Base-by-base conservation (phyloP, 2,329 filamentous ascomycete species). In the Aspergillus sp. region DNA sequence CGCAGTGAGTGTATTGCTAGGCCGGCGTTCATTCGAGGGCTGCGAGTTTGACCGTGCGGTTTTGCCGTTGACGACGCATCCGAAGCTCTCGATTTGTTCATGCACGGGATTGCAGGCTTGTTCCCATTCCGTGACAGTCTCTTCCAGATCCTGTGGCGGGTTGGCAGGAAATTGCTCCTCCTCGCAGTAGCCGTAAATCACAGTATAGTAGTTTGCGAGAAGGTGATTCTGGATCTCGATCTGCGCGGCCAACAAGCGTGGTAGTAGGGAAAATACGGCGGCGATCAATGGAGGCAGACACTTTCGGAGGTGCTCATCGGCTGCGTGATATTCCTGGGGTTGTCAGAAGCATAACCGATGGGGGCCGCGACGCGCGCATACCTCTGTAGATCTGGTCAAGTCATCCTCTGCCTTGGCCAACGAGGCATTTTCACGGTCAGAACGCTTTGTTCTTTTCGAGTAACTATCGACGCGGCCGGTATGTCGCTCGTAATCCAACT, bases 401-500 rank as follows among this genome's bases (percentile, higher is more conserved):
- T 95, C 90, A 35, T 79, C 77, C 73, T 95, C 89, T 44, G 88
- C 84, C 71, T 91, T 93, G 57, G 80, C 83, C 39, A 95, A 77
- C 9, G 84, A 81, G 7, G 81, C 80, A 68, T 92, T 90, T 59
- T 96, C 91, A 66, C 90, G 88, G 57, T 90, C 84, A 3, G 84
- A 87, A 56, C 87, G 85, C 39, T 84, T 87, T 21, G 83, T 78
- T 73, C 95, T 95, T 70, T 87, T 87, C 64, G 86, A 81, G 41
- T 87, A 82, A 66, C 84, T 86, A 68, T 90, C 87, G 37, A 87
- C 86, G 61, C 87, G 86, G 65, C 87, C 84, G 72, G 90, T 87
- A 64, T 87, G 87, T 65, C 89, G 85, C 74, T 96, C 91, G 69
- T 87, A 95, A 71, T 96, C 91, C 58, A 93, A 72, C 82, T 87